Conservation (phyloP, 208 protist genomes). For the Endotrypanum monterogeii region DNA sequence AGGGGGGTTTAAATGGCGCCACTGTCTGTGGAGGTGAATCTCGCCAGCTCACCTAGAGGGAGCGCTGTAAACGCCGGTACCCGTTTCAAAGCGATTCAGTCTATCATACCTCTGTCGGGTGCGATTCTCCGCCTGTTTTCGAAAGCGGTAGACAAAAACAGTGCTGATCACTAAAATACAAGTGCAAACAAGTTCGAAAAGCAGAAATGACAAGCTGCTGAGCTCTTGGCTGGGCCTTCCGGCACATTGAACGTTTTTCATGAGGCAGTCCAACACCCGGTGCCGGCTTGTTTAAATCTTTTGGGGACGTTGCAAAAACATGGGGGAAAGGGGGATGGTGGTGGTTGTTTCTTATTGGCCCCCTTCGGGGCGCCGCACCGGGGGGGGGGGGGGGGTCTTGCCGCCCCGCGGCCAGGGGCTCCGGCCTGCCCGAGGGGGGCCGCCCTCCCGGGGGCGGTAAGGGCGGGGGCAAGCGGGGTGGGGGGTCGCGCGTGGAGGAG, state of each 20-base stretch:
- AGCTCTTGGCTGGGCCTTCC: neutral
- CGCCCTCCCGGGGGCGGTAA: no score
- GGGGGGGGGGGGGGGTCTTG: no score
- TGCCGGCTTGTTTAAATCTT: no score
- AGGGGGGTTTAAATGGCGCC: neutral
- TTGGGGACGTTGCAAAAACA: no score
- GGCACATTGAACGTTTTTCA: slow-evolving; percentile 24
- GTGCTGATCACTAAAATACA: slow-evolving; percentile 42
- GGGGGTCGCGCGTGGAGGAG: no score
- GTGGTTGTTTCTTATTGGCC: no score
- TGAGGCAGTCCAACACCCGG: neutral
- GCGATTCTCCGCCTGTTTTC: slow-evolving; percentile 41
- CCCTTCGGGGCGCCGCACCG: no score
- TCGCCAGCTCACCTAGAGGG: neutral
- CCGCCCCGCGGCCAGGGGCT: no score
- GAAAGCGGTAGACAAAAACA: slow-evolving; percentile 40
- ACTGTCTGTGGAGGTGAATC: neutral
- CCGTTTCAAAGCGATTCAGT: slow-evolving; percentile 48
- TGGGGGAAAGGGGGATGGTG: no score
- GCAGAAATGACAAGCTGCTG: slow-evolving; percentile 47
- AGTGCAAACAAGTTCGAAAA: slow-evolving; percentile 52
- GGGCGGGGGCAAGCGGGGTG: no score
- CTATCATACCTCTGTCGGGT: slow-evolving; percentile 69
- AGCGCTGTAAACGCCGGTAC: slow-evolving; percentile 27
- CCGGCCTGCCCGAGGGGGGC: no score